Evolutionary conservation across 495 filamentous ascomycete species (phyloP), one percentile per base, ranked within the genome.

Genomic region (Penicillium fimorum): DNA sequence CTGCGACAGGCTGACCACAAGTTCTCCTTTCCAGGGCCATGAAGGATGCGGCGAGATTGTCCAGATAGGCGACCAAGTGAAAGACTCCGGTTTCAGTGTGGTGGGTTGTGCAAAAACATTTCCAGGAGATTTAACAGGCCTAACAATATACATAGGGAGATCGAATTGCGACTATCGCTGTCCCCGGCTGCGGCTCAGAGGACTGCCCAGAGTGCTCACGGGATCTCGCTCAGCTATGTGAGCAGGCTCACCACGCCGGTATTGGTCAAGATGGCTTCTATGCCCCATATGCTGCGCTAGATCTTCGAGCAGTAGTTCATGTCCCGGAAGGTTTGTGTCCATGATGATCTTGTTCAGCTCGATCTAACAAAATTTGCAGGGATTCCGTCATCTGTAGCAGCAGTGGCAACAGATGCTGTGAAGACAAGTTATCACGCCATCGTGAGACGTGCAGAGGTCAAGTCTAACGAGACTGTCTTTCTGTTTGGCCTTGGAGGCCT

Each of bases 181-280:
- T 63, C 38, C 63, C 57, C 13, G 63, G 63, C 33, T 66, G 63
- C 20, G 60, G 63, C 0, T 33, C 48, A 24, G 50, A 57, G 1
- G 55, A 38, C 13, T 66, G 63, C 37, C 9, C 56, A 22, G 63
- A 66, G 38, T 66, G 63, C 24, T 62, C 60, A 7, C 57, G 63
- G 29, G 50, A 58, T 45, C 50, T 66, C 10, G 32, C 48, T n/a
- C 63, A 66, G 51, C 60, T 66, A 0, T 66, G 63, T 27, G 40
- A 60, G 5, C 10, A n/a, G 3, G 63, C 53, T 5, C 24, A 37
- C 25, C 63, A 63, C 35, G 56, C 62, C 25, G 63, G 63, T 0
- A 66, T 66, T 37, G 63, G 63, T 5, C 63, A 66, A n/a, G 63
- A 66, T 27, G 63, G 63, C 0, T 66, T 66, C 46, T 66, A 60